Conservation (phyloP, 257 asterid genomes). For the Nicotiana benthamiana region DNA sequence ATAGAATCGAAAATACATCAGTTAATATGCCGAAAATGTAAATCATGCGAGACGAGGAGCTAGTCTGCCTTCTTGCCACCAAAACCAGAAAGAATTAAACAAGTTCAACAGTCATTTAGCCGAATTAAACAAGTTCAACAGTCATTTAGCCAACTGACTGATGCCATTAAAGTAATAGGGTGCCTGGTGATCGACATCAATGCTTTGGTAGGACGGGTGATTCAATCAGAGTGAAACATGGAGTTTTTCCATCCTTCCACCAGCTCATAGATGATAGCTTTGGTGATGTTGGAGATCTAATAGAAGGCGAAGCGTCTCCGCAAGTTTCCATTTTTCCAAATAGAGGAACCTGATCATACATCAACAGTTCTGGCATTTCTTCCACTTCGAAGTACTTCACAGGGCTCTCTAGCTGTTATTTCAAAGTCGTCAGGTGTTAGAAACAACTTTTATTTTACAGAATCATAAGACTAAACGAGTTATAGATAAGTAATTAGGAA, state of each 20-base stretch:
- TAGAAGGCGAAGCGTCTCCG: constrained; percentile 32
- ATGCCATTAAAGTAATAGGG: not conserved
- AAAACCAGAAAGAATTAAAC: not conserved
- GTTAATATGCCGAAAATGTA: not conserved
- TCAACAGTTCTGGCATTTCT: constrained; percentile 30
- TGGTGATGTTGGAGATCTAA: constrained; percentile 49
- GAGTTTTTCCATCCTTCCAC: constrained; percentile 43
- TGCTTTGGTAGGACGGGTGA: constrained; percentile 25
- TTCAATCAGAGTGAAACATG: constrained; percentile 33
- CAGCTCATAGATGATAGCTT: constrained; percentile 26
- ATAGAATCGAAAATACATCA: not conserved
- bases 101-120: constrained; percentile 6
- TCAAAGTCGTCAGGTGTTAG: not conserved
- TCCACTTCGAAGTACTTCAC: constrained; percentile 36
- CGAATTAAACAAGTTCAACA: not conserved
- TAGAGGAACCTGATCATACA: constrained; percentile 15
- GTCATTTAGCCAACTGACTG: not conserved
- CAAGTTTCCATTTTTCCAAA: constrained; percentile 10
- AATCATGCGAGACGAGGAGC: not conserved
- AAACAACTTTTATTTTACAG: not conserved
- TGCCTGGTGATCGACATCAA: not conserved
- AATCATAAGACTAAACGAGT: not conserved
- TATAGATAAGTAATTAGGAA: not conserved
- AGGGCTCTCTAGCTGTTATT: constrained; percentile 22
- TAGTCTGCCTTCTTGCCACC: not conserved